These are phyloP conservation scores for Astragalus glycyphyllos DNA, from an alignment of 306 rosid genomes.

Conservation along the genomic window DNA sequence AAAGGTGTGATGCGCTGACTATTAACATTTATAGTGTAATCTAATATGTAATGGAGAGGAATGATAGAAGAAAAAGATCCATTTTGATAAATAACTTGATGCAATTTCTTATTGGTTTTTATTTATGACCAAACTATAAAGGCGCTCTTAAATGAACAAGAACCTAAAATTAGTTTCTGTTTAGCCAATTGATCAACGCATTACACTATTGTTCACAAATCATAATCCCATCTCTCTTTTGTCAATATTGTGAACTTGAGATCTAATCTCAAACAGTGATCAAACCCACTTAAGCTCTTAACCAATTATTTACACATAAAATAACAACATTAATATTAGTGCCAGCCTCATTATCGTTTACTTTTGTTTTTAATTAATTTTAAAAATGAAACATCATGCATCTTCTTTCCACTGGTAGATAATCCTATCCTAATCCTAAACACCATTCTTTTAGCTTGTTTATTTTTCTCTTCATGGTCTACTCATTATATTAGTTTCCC, in stretches of 20 bases:
- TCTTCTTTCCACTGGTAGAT: slow-evolving; percentile 38
- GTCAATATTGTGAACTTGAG: slow-evolving; percentile 26
- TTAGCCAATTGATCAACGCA: slow-evolving; percentile 33
- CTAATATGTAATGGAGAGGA: no score
- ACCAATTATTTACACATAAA: slow-evolving; percentile 37
- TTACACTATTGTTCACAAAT: slow-evolving; percentile 23
- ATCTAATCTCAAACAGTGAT: slow-evolving; percentile 21
- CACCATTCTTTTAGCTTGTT: neutral
- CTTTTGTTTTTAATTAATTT: slow-evolving; percentile 46
- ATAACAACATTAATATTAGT: slow-evolving; percentile 28
- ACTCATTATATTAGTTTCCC: slow-evolving; percentile 6
- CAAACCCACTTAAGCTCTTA: slow-evolving; percentile 38
- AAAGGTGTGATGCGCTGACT: no score
- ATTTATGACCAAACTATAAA: no score
- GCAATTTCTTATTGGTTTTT: no score
- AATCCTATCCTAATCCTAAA: neutral
- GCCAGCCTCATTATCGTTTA: slow-evolving; percentile 40
- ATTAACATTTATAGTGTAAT: no score
- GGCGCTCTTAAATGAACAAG: neutral
- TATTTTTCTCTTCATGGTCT: slow-evolving; percentile 23
- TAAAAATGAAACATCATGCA: slow-evolving; percentile 40
- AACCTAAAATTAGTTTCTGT: slow-evolving; percentile 30
- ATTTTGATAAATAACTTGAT: no score
- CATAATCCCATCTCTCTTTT: slow-evolving; percentile 29
- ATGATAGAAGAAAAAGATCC: no score